Percentiles rank a stretch among this genome's conserved stretches.
Evolutionary conservation across 177 flowering plant species (phyloP).

Genomic region (Vitis hybrid): DNA sequence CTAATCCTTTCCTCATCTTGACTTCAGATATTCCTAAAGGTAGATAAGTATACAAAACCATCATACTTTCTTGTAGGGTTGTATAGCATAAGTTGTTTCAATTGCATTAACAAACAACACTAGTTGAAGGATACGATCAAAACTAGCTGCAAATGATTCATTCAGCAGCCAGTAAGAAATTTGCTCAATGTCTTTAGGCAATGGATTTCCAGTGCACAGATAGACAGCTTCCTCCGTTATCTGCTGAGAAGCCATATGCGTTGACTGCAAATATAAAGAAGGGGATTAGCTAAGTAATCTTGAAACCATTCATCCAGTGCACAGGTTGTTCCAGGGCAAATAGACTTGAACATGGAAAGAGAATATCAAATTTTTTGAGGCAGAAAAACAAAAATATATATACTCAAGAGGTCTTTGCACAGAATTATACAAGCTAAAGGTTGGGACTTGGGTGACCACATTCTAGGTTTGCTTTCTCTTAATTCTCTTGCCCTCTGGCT

Average conservation of each 20-base stretch:
- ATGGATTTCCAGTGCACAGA: conserved; percentile 96
- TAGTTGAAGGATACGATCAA: conserved; percentile 42
- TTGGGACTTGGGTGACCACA: too few relatives aligned
- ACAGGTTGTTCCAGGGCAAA: too few relatives aligned
- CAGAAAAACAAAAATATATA: too few relatives aligned
- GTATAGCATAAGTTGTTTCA: background rate
- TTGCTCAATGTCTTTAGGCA: conserved; percentile 97
- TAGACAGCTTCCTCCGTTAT: conserved; percentile 95
- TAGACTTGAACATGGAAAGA: too few relatives aligned
- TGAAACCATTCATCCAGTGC: background rate
- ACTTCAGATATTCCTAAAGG: conserved; percentile 68
- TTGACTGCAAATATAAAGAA: conserved; percentile 69
- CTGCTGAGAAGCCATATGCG: conserved; percentile 93
- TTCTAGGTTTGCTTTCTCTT: too few relatives aligned
- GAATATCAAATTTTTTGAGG: too few relatives aligned
- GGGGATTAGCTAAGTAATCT: background rate
- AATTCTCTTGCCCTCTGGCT: too few relatives aligned
- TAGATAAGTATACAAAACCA: conserved; percentile 25
- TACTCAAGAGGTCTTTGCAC: too few relatives aligned
- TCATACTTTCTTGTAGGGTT: background rate
- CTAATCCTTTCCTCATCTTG: conserved; percentile 89
- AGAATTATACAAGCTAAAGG: too few relatives aligned
- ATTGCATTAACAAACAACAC: background rate
- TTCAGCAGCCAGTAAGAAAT: conserved; percentile 90
- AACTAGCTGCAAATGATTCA: conserved; percentile 68